Evolutionary conservation across 2,329 filamentous ascomycete species (phyloP).

Genomic region (Ophiostoma sp.): DNA sequence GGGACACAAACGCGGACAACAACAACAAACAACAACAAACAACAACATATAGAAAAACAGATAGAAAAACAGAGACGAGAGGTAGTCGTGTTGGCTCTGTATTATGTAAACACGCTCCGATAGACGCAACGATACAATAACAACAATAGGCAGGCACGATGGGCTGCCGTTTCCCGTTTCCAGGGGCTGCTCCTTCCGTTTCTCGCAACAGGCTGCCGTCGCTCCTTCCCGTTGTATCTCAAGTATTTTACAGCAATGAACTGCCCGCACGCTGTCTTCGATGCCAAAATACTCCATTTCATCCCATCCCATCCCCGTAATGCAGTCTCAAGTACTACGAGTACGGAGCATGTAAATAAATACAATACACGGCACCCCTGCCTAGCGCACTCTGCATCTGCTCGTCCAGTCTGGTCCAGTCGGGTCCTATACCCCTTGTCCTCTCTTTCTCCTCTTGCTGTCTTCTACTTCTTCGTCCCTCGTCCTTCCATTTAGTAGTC

Average conservation of each 20-base stretch:
- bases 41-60: slow-evolving; percentile 1
- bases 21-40: not conserved
- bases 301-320: no score
- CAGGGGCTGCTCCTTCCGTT: no score
- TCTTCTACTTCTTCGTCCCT: not conserved
- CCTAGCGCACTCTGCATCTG: slow-evolving; percentile 19
- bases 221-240: not conserved
- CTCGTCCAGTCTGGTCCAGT: slow-evolving; percentile 12
- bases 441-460: not conserved
- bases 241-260: not conserved
- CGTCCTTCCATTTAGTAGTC: not conserved
- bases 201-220: not conserved
- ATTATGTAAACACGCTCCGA: no score
- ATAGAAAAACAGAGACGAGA: not conserved
- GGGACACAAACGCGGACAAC: not conserved
- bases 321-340: not conserved
- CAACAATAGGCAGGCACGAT: not conserved
- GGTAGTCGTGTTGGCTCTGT: no score
- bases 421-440: slow-evolving; percentile 7
- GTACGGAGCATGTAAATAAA: no score
- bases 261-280: not conserved
- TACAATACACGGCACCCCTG: slow-evolving; percentile 11
- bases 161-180: no score
- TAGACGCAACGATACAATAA: no score
- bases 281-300: no score